Base-by-base conservation (phyloP, 805 yeast species). In the Pichia ethanolica region DNA sequence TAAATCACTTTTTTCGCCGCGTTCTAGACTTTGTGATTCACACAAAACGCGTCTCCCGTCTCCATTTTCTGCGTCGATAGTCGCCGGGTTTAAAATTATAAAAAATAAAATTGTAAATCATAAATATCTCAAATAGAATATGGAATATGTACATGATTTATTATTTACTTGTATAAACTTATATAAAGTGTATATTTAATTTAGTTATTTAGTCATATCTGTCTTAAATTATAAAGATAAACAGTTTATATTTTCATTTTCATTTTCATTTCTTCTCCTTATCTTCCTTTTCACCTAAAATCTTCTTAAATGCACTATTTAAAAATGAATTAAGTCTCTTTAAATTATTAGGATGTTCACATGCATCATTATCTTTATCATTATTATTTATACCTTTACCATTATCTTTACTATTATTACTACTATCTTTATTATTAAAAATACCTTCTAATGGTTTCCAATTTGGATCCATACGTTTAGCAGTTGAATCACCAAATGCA, bases 401-500 rank as follows among this genome's bases (percentile, higher is more conserved):
- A 20, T 20, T 20, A 20, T 20, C 20, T 20, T 30, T 14, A 5
- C 26, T 37, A 9, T 32, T 38, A 30, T 30, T 30, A 30, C 3
- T 30, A 30, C 9, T 30, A 30, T 30, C 9, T 7, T 6, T 7
- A n/a, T 40, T 49, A 13, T 51, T 53, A n/a, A 50, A 47, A 3
- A 55, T 47, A 25, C 56, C 53, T n/a, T 63, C 67, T 40, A 67
- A 54, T 14, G 71, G 70, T 52, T 65, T 65, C 73, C 72, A 69
- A 33, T 67, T 57, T 28, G 80, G 78, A 60, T 79, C 82, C 11
- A 82, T 71, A 55, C 95, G 73, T 57, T 77, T 85, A 4, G 99
- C 99, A 27, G 73, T 75, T 40, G 73, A 72, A 65, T 93, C 99
- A 51, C 86, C 80, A 44, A 85, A 77, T 2, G 95, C 85, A 62